Base-by-base conservation (phyloP, 2,329 filamentous ascomycete species). In the Biscogniauxia mediterranea region DNA sequence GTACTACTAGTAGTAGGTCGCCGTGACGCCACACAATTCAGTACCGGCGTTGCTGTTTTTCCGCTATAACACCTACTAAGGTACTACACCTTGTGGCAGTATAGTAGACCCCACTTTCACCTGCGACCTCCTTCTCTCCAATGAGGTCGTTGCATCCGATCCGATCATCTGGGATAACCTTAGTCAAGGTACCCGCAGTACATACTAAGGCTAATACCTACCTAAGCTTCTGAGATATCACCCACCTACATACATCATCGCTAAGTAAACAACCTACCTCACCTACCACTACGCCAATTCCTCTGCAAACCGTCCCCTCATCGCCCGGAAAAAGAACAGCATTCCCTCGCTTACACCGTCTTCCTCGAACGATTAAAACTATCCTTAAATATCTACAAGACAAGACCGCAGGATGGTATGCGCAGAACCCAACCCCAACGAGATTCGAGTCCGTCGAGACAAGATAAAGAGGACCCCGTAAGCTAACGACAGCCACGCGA, bases 401-500 rank as follows among this genome's bases (percentile, higher is more conserved):
- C 15, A 26, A 59, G 5, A 51, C 38, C 61, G 6, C 55, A 62
- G 49, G 28, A 69, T 69, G 67, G 67, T 67, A 65, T 58, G 51
- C 32, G 21, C 51, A 50, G n/a, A 19, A 20, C 21, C 23, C 6
- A 52, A 25, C 53, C 21, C 23, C 6, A 52, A 25, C 53, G 8
- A 61, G 66, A 26, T 8, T 62, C 65, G 17, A 17, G 15, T 46
- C 38, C 11, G 5, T 13, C 15, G 26, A 59, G 52, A 50, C 38
- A n/a, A 46, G 38, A 46, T n/a, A 56, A 58, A 25, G 56, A 32
- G 28, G 3, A 32, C 55, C 46, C 59, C 54, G 49, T 32, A 60
- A 60, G 57, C 58, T 70, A 67, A 68, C 61, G 67, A 70, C 73
- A 55, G 61, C 59, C 28, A 66, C 57, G 46, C 54, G 32, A 54